Evolutionary conservation across 1,284 basidiomycete species (phyloP), one percentile per base, ranked within the genome.

Genomic region (Ustilago shanxiensis): DNA sequence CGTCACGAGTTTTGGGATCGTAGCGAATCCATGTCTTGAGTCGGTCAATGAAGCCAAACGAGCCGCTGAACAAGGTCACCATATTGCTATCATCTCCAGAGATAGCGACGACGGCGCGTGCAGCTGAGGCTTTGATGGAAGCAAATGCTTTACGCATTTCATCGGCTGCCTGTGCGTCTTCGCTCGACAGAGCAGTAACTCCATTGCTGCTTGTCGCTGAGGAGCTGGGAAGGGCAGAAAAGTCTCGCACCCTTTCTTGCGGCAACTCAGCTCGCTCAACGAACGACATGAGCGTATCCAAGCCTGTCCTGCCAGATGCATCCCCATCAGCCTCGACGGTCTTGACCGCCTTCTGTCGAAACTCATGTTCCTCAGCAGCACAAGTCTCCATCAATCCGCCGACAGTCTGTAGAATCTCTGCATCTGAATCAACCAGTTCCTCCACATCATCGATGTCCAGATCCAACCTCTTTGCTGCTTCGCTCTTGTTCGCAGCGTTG

Each of bases 41-140:
- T 67, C 89, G 89, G 65, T 88, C 88, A 49, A 95, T 90, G 77
- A 95, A 91, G 84, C 52, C 57, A 13, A 50, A 39, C 5, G 52
- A 49, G 5, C 59, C 50, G 50, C 66, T 61, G 63, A 86, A 93
- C 14, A 95, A 87, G 8, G 91, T 89, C 61, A 92, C 90, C 73
- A 90, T 89, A 79, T 93, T 94, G 77, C 89, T 90, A 77, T 93
- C 91, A 81, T 95, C 93, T 29, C 93, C 93, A 3, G 92, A 90
- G 24, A 93, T 89, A 75, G 93, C 93, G 14, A 98, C 93, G 18
- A 97, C 89, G 1, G 91, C 90, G 79, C 93, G 93, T 79, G 95
- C 91, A 3, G 94, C 88, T 0, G 92, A 92, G 0, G 91, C 92
- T 87, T 96, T 98, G 86, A 92, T 93, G 29, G 91, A 89, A 66